Conservation (phyloP, 202 grass and related monocot species). For the Carex arenaria region DNA sequence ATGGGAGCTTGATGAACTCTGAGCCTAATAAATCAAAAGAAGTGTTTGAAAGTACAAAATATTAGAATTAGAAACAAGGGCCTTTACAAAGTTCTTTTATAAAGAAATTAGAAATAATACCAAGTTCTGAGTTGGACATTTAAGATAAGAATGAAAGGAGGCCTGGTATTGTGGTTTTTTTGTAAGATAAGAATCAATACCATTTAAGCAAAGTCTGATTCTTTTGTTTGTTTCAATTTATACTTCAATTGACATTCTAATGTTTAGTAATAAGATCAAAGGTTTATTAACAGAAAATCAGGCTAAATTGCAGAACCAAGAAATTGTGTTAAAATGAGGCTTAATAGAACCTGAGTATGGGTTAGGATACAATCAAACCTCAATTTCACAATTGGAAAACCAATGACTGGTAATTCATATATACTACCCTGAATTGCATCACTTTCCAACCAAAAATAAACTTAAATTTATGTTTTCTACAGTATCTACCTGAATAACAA, state of each 20-base stretch:
- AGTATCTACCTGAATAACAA: neutral
- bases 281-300: neutral
- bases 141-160: constrained; percentile 1
- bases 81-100: neutral
- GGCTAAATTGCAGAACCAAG: constrained; percentile 5
- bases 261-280: neutral
- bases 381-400: neutral
- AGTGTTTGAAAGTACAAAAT: neutral
- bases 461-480: constrained; percentile 12
- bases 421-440: neutral
- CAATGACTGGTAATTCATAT: neutral
- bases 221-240: neutral
- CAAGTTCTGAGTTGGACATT: constrained; percentile 8
- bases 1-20: constrained; percentile 65
- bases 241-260: neutral
- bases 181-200: neutral
- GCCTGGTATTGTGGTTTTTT: neutral
- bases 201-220: neutral
- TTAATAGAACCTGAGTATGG: neutral
- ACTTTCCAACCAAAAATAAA: neutral
- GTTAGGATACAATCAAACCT: neutral
- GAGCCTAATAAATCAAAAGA: constrained; percentile 33
- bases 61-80: neutral
- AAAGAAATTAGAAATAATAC: constrained; percentile 9
- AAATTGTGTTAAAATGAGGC: neutral